Conservation (phyloP, 1,284 basidiomycete genomes). For the Ustilago curta region DNA sequence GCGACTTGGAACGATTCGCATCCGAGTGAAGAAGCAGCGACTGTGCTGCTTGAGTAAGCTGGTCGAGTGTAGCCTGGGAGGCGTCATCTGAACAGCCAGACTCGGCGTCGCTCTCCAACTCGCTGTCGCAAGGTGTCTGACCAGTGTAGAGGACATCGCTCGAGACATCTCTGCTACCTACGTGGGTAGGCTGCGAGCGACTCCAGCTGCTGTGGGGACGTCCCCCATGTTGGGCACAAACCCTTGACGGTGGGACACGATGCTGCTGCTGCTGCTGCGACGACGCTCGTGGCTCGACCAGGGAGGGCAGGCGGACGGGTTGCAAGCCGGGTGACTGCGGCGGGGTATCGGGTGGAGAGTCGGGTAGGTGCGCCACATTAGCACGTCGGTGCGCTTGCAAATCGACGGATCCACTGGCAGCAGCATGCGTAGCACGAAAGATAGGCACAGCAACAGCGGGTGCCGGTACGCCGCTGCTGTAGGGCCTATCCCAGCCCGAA, state of each 20-base stretch:
- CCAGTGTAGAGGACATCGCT: constrained; percentile 37
- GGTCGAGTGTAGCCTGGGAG: constrained; percentile 34
- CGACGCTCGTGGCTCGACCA: constrained; percentile 13
- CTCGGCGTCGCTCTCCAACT: constrained; percentile 29
- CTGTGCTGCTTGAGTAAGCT: constrained; percentile 36
- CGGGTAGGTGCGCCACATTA: constrained; percentile 35
- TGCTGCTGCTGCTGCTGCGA: constrained; percentile 21
- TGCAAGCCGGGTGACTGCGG: constrained; percentile 43
- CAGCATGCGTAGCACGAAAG: constrained; percentile 29
- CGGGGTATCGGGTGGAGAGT: constrained; percentile 55
- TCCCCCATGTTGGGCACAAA: constrained; percentile 1
- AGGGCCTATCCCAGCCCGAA: constrained; percentile 32
- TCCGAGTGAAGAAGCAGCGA: constrained; percentile 34
- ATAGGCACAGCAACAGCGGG: constrained; percentile 49
- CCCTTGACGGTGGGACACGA: constrained; percentile 15
- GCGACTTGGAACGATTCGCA: constrained; percentile 15
- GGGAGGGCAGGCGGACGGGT: constrained; percentile 18
- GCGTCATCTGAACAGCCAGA: constrained; percentile 35
- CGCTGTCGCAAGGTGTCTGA: constrained; percentile 40
- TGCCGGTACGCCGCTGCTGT: constrained; percentile 51
- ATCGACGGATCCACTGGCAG: constrained; percentile 6
- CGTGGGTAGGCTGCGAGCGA: neutral
- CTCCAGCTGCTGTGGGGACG: constrained; percentile 9
- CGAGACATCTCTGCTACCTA: constrained; percentile 10
- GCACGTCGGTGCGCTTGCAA: constrained; percentile 12